Conservation (phyloP, 2,329 filamentous ascomycete species). For the Colletotrichum phormii region DNA sequence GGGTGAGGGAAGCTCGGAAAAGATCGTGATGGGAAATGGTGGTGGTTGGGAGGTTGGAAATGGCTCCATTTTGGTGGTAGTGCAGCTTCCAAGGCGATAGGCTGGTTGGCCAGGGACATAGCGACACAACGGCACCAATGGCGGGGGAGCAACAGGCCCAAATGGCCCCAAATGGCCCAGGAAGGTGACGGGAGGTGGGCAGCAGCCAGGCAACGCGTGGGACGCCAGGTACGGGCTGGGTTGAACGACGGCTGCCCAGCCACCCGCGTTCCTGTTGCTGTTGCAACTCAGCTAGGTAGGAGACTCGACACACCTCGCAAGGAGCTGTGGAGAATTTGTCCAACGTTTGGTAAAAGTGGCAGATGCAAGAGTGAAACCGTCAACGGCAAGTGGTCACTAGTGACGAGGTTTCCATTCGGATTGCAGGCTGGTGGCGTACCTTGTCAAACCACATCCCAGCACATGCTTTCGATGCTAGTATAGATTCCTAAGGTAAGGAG, state of each 20-base stretch:
- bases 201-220: background rate
- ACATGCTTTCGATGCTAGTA: background rate
- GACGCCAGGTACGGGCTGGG: background rate
- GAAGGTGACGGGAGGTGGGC: background rate
- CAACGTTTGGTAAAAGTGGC: background rate
- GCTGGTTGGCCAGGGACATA: conserved; percentile 16
- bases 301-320: background rate
- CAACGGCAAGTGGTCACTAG: background rate
- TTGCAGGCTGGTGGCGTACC: background rate
- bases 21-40: conserved; percentile 34
- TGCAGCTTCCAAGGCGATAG: conserved; percentile 5
- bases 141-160: background rate
- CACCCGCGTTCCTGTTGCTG: background rate
- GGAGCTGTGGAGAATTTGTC: no score
- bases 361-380: background rate
- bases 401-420: background rate
- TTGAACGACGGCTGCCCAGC: background rate
- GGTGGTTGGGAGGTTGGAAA: conserved; percentile 37
- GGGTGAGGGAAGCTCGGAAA: conserved; percentile 5
- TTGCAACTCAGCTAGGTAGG: background rate
- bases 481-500: background rate
- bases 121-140: background rate
- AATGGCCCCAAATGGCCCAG: background rate
- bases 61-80: background rate
- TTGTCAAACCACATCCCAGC: background rate